These are phyloP conservation scores for Termitomyces sp. DNA, from an alignment of 768 basidiomycete genomes.

Conservation along the genomic window DNA sequence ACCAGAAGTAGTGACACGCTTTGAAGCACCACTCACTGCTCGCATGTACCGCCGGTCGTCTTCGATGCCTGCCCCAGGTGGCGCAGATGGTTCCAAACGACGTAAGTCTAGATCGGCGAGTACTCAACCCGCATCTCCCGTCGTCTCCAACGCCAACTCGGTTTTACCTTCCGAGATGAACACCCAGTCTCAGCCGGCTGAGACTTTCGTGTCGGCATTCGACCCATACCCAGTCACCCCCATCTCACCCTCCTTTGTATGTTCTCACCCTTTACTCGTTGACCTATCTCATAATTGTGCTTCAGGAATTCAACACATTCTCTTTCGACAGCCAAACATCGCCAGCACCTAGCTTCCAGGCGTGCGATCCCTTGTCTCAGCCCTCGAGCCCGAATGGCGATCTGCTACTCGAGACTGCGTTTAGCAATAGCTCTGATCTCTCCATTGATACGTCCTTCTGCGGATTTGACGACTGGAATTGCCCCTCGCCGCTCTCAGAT, in stretches of 20 bases:
- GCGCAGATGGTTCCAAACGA: constrained; percentile 25
- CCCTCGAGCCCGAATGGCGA: constrained; percentile 14
- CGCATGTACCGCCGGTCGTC: constrained; percentile 64
- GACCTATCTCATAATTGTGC: constrained; percentile 1
- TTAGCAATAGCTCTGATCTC: constrained; percentile 20
- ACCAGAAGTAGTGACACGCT: constrained; percentile 62
- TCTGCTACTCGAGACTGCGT: constrained; percentile 6
- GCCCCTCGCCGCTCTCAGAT: constrained; percentile 33
- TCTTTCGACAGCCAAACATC: constrained; percentile 36
- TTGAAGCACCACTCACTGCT: constrained; percentile 72
- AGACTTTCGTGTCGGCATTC: constrained; percentile 28
- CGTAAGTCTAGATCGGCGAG: constrained; percentile 30
- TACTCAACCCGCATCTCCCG: constrained; percentile 27
- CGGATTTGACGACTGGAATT: constrained; percentile 34
- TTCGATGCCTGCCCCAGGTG: constrained; percentile 48
- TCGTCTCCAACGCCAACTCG: constrained; percentile 16
- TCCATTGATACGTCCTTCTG: constrained; percentile 36
- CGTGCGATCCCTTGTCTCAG: constrained; percentile 22
- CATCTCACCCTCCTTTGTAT: constrained; percentile 46
- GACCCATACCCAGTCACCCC: constrained; percentile 27
- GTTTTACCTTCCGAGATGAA: constrained; percentile 14
- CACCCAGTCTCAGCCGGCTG: constrained; percentile 20
- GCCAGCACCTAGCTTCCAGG: constrained; percentile 22
- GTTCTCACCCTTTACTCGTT: constrained; percentile 17
- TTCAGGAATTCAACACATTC: constrained; percentile 39